Conservation (phyloP, 192 early-diverging fungal genomes). For the Obelidium mucronatum region DNA sequence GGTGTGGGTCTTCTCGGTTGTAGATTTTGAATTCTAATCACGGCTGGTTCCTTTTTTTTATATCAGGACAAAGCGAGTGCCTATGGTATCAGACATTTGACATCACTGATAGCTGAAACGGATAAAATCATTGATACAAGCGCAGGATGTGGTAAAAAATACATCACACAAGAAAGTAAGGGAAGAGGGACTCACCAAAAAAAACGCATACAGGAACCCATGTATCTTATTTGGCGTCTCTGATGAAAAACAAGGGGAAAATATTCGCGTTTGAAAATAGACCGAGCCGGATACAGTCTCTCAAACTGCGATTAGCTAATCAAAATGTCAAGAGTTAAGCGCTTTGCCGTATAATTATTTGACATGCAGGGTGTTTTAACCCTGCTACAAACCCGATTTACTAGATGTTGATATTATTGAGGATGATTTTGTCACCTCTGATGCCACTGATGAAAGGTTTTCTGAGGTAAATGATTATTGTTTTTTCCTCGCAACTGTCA, state of each 20-base stretch:
- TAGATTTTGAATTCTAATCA: not conserved
- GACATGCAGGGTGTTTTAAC: conserved; percentile 7
- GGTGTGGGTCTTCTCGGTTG: conserved; percentile 1
- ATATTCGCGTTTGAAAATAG: conserved; percentile 91
- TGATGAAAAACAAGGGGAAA: conserved; percentile 80
- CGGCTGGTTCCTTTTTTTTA: not conserved
- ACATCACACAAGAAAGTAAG: not conserved
- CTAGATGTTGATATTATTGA: conserved; percentile 51
- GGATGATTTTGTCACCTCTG: conserved; percentile 71
- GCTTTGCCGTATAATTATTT: no score
- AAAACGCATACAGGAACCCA: conserved; percentile 88
- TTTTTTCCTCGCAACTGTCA: no score
- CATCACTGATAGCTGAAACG: conserved; percentile 27
- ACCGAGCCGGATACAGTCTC: conserved; percentile 70
- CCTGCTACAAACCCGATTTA: not conserved
- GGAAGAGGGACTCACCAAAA: no score
- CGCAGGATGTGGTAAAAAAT: conserved; percentile 54
- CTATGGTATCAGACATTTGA: conserved; percentile 49
- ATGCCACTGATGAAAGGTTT: conserved; percentile 69
- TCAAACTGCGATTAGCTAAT: conserved; percentile 70
- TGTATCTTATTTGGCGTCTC: conserved; percentile 81
- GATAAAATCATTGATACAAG: conserved; percentile 53
- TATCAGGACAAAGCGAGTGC: conserved; percentile 58
- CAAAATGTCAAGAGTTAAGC: conserved; percentile 78
- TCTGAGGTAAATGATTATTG: conserved; percentile 66